phyloP scores from a whole-genome alignment of 805 yeast genomes.

The Teunomyces barrocoloradensis region DNA sequence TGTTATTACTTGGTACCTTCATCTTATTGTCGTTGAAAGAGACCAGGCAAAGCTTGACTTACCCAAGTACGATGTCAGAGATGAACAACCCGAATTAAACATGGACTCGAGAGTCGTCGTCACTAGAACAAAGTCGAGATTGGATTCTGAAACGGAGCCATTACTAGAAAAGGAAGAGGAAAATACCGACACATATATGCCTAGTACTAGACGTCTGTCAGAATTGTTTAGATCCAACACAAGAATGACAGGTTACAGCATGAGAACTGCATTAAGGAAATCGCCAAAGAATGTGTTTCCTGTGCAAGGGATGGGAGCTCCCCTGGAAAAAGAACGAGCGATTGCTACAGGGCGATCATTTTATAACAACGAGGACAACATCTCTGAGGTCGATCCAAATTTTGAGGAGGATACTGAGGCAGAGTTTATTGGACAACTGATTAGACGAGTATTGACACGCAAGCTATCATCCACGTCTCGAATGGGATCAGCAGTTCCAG shows the following conservation, averaged over 20 bases:
- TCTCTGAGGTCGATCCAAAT: neutral
- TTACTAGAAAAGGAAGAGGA: constrained; percentile 1
- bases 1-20: constrained; percentile 69
- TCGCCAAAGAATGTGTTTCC: constrained; percentile 82
- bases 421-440: constrained; percentile 19
- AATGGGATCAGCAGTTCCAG: neutral
- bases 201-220: neutral
- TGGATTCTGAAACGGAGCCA: constrained; percentile 6
- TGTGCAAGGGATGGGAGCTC: constrained; percentile 73
- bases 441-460: constrained; percentile 17
- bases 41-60: constrained; percentile 61
- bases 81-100: constrained; percentile 77
- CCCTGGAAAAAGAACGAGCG: constrained; percentile 52
- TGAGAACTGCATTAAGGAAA: constrained; percentile 7
- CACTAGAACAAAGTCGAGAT: constrained; percentile 23
- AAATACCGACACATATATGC: neutral
- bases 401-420: constrained; percentile 14
- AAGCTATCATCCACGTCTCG: neutral
- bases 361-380: neutral
- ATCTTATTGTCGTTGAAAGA: constrained; percentile 66
- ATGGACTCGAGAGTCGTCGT: constrained; percentile 73
- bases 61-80: constrained; percentile 68
- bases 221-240: constrained; percentile 11
- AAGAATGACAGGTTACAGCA: constrained; percentile 8
- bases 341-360: constrained; percentile 43